Conservation (phyloP, 306 rosid genomes). For the Myrica gale region DNA sequence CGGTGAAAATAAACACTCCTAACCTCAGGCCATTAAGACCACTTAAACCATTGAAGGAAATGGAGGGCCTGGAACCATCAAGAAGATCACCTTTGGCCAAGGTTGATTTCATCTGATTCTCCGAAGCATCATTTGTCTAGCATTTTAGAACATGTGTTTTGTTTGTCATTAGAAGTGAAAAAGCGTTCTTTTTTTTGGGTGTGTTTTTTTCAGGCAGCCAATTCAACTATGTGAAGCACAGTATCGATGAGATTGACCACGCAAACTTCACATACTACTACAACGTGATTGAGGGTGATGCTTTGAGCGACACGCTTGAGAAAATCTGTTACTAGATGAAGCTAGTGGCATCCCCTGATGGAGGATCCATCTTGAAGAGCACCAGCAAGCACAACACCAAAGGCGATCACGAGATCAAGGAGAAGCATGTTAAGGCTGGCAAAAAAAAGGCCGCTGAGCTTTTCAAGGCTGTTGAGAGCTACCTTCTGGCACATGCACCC, state of each 20-base stretch:
- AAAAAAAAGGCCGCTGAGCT: slow-evolving; percentile 38
- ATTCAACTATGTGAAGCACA: slow-evolving; percentile 41
- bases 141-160: too few relatives aligned
- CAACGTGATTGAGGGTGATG: slow-evolving; percentile 48
- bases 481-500: slow-evolving; percentile 45
- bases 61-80: slow-evolving; percentile 45
- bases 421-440: slow-evolving; percentile 32
- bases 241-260: slow-evolving; percentile 47
- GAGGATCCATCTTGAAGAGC: slow-evolving; percentile 34
- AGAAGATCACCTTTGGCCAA: slow-evolving; percentile 21
- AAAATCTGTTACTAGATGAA: slow-evolving; percentile 40
- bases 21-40: neutral
- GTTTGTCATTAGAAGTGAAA: too few relatives aligned
- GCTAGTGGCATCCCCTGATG: slow-evolving; percentile 32
- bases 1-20: too few relatives aligned
- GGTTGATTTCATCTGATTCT: too few relatives aligned
- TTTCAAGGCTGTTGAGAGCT: slow-evolving; percentile 35
- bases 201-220: neutral
- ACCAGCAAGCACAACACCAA: slow-evolving; percentile 31
- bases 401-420: slow-evolving; percentile 26
- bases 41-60: slow-evolving; percentile 39
- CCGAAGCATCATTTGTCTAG: too few relatives aligned
- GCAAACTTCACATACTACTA: slow-evolving; percentile 36
- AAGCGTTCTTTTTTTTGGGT: slow-evolving; percentile 19
- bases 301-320: slow-evolving; percentile 35